Evolutionary conservation across 1,284 basidiomycete species (phyloP).

Genomic region (Cerioporus squamosus): DNA sequence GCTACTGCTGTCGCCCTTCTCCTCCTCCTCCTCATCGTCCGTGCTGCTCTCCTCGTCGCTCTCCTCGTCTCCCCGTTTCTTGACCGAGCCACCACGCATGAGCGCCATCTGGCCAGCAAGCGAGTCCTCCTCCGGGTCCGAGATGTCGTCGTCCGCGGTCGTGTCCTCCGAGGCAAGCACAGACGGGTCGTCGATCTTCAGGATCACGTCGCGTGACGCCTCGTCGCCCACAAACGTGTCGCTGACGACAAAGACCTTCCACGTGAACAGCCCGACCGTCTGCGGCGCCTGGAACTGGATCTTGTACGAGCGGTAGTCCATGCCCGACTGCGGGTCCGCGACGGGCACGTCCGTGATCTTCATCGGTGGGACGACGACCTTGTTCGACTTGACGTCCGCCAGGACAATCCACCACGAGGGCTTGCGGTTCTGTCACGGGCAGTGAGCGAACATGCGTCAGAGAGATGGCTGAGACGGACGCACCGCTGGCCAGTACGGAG

Average conservation of each 20-base stretch:
- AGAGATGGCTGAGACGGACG: slow-evolving; percentile 32
- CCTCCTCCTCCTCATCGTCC: slow-evolving; percentile 54
- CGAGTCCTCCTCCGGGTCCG: slow-evolving; percentile 93
- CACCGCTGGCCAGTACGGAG: slow-evolving; percentile 90
- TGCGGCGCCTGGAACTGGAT: slow-evolving; percentile 96
- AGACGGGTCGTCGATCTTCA: slow-evolving; percentile 80
- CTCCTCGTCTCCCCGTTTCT: slow-evolving; percentile 40
- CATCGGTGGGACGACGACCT: slow-evolving; percentile 90
- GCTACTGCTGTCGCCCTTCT: slow-evolving; percentile 44
- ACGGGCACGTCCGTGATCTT: slow-evolving; percentile 84
- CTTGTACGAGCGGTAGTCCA: slow-evolving; percentile 85
- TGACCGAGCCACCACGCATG: slow-evolving; percentile 93
- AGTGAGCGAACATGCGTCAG: neutral
- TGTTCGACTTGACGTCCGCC: slow-evolving; percentile 91
- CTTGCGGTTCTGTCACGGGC: slow-evolving; percentile 66
- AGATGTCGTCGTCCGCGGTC: slow-evolving; percentile 87
- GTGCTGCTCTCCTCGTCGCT: slow-evolving; percentile 51
- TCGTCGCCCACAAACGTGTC: slow-evolving; percentile 92
- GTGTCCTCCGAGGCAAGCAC: slow-evolving; percentile 62
- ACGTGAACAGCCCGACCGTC: slow-evolving; percentile 84
- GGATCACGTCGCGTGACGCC: slow-evolving; percentile 69
- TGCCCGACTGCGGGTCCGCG: slow-evolving; percentile 41
- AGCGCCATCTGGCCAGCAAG: slow-evolving; percentile 98
- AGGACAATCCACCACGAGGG: slow-evolving; percentile 93
- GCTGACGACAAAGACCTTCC: slow-evolving; percentile 85